Percentiles rank a stretch among this genome's conserved stretches.
phyloP scores from a whole-genome alignment of 176 grass and related monocot genomes.

The Eleusine coracana region DNA sequence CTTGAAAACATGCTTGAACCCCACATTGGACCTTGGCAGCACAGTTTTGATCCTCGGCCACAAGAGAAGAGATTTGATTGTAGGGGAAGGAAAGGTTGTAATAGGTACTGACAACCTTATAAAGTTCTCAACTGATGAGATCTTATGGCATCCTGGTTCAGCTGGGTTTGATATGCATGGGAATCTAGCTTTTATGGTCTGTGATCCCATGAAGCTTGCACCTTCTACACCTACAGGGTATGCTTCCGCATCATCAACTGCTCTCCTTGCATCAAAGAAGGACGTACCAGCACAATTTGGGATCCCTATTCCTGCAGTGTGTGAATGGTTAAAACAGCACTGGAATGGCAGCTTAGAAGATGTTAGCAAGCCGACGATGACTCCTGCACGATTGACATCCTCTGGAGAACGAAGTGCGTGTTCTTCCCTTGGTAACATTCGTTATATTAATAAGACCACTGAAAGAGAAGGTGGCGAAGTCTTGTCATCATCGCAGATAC shows the following conservation, averaged over 20 bases:
- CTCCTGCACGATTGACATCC: constrained; percentile 62
- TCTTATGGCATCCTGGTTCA: constrained; percentile 77
- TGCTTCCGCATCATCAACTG: constrained; percentile 62
- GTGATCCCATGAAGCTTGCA: constrained; percentile 95
- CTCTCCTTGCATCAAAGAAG: constrained; percentile 60
- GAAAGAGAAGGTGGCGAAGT: constrained; percentile 40
- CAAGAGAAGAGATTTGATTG: constrained; percentile 59
- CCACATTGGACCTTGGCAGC: constrained; percentile 81
- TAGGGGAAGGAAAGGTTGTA: constrained; percentile 85
- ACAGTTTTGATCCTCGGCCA: constrained; percentile 76
- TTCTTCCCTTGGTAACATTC: constrained; percentile 50
- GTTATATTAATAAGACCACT: constrained; percentile 46
- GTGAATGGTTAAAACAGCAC: constrained; percentile 87
- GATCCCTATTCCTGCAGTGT: constrained; percentile 78
- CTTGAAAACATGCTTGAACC: constrained; percentile 84
- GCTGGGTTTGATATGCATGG: constrained; percentile 92
- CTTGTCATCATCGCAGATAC: constrained; percentile 43
- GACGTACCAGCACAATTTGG: constrained; percentile 75
- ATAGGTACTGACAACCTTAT: constrained; percentile 94
- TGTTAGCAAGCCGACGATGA: constrained; percentile 74
- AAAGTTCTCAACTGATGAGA: constrained; percentile 82
- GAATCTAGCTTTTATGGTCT: constrained; percentile 93
- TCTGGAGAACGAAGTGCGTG: constrained; percentile 46
- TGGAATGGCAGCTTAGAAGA: constrained; percentile 93
- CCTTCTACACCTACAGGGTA: constrained; percentile 73